A percentile compares a stretch with the other conserved stretches of the same genome.
Evolutionary conservation across 371 early-diverging fungal species (phyloP).

Genomic region (Coemansia sp.): DNA sequence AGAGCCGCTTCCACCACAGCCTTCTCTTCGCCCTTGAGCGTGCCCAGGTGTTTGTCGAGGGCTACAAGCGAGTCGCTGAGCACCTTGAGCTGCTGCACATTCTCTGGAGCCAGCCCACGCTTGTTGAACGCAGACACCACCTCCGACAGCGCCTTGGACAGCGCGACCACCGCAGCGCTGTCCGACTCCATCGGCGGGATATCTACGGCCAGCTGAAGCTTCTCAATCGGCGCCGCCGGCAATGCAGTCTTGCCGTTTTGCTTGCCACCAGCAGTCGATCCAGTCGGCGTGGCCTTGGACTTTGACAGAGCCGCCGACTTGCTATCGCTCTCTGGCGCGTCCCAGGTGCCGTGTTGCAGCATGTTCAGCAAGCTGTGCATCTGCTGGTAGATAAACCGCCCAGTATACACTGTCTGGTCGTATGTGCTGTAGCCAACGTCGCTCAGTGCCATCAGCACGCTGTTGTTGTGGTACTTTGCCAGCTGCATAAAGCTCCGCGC

Average conservation of each 20-base stretch:
- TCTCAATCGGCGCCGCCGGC: conserved; percentile 27
- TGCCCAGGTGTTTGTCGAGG: conserved; percentile 41
- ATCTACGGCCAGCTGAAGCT: conserved; percentile 44
- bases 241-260: conserved; percentile 6
- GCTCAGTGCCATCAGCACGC: conserved; percentile 41
- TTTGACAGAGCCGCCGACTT: conserved; percentile 5
- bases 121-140: conserved; percentile 44
- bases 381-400: conserved; percentile 50
- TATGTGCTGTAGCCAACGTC: conserved; percentile 42
- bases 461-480: conserved; percentile 46
- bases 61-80: conserved; percentile 45
- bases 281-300: conserved; percentile 3
- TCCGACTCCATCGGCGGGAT: conserved; percentile 47
- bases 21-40: conserved; percentile 32
- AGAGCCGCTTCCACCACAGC: conserved; percentile 42
- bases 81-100: conserved; percentile 45
- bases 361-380: conserved; percentile 42
- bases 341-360: conserved; percentile 50
- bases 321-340: conserved; percentile 22
- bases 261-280: neutral
- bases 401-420: conserved; percentile 46
- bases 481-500: conserved; percentile 44
- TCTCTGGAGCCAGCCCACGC: conserved; percentile 25
- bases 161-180: conserved; percentile 36
- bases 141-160: conserved; percentile 34